A percentile compares a stretch with the other conserved stretches of the same genome.
Evolutionary conservation across 768 basidiomycete species (phyloP).

Genomic region (Kwoniella sp.): DNA sequence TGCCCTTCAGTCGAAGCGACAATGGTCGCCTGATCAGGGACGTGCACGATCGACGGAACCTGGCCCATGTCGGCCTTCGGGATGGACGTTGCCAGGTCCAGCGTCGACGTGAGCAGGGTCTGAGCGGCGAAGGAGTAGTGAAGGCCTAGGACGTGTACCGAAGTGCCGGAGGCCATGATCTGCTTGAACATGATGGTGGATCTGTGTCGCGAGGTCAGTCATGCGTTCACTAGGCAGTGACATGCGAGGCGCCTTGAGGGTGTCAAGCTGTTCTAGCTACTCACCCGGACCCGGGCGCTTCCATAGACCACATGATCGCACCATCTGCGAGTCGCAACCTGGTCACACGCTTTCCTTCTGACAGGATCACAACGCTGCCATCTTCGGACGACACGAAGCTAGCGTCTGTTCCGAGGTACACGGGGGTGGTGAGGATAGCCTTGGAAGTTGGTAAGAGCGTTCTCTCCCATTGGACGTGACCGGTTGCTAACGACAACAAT

Average conservation of each 20-base stretch:
- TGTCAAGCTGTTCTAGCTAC: constrained; percentile 29
- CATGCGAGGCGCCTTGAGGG: not conserved
- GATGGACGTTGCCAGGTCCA: constrained; percentile 60
- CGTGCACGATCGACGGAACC: constrained; percentile 58
- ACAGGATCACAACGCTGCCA: constrained; percentile 31
- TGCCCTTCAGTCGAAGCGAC: constrained; percentile 31
- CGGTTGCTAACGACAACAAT: constrained; percentile 62
- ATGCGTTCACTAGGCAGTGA: not conserved
- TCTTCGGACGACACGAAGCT: constrained; percentile 48
- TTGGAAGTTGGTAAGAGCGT: constrained; percentile 56
- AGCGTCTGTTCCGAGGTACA: constrained; percentile 59
- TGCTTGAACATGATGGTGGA: constrained; percentile 64
- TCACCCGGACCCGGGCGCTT: constrained; percentile 64
- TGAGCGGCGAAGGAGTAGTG: constrained; percentile 57
- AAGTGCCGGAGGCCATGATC: constrained; percentile 56
- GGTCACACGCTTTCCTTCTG: constrained; percentile 54
- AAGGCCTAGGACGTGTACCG: constrained; percentile 61
- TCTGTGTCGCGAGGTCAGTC: constrained; percentile 50
- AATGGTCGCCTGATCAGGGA: constrained; percentile 51
- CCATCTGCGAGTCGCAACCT: constrained; percentile 58
- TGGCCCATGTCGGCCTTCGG: constrained; percentile 51
- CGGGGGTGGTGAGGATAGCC: constrained; percentile 57
- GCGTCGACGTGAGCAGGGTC: constrained; percentile 64
- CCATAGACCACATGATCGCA: constrained; percentile 65
- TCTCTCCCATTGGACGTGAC: constrained; percentile 64